Percentiles rank a stretch among this genome's conserved stretches.
These are phyloP conservation scores for Colletotrichum sp. DNA, from an alignment of 2,329 filamentous ascomycete genomes.

Conservation along the genomic window DNA sequence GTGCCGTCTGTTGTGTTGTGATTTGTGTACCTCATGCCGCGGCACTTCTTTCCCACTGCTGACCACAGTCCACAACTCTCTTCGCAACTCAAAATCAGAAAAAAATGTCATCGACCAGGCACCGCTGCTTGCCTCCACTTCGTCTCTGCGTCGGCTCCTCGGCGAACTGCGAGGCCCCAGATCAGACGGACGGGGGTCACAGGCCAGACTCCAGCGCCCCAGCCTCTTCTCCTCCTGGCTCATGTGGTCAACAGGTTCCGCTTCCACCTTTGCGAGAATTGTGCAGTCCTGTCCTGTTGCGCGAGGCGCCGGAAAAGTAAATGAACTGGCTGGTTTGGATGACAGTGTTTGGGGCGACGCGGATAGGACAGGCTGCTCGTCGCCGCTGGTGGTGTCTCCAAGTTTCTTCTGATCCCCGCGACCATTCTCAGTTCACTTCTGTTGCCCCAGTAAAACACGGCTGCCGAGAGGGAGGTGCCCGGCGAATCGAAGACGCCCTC, in stretches of 20 bases:
- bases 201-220: neutral
- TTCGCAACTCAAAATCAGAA: neutral
- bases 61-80: neutral
- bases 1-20: neutral
- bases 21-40: neutral
- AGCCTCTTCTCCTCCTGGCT: neutral
- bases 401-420: neutral
- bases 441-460: constrained; percentile 16
- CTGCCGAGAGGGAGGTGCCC: constrained; percentile 2
- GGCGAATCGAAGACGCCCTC: neutral
- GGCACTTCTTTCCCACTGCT: neutral
- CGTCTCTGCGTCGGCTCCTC: constrained; percentile 11
- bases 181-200: constrained; percentile 3
- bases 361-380: neutral
- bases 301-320: neutral
- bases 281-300: neutral
- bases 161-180: constrained; percentile 18
- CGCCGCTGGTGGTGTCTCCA: neutral
- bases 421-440: neutral
- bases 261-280: neutral
- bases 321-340: neutral
- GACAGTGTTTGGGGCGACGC: neutral
- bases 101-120: neutral
- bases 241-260: neutral
- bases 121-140: constrained; percentile 6